Percentiles rank a stretch among this genome's conserved stretches.
Evolutionary conservation across 495 filamentous ascomycete genomes (phyloP).

Genomic region (Astrothelium subdiscretum): DNA sequence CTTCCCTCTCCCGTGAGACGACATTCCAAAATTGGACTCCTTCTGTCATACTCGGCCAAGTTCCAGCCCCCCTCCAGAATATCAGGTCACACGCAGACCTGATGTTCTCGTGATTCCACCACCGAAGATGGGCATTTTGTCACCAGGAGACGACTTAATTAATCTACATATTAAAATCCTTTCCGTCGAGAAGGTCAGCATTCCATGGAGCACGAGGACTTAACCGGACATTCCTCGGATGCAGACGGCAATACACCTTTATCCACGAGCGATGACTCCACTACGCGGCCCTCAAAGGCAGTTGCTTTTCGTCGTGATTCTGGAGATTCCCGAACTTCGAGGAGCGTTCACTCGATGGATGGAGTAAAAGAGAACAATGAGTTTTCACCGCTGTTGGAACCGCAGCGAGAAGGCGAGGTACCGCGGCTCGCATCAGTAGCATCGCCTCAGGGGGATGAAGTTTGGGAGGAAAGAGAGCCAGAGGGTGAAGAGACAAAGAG

Average conservation of each 20-base stretch:
- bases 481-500: conserved; percentile 52
- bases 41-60: neutral
- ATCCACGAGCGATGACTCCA: neutral
- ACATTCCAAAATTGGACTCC: neutral
- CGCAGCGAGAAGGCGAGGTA: conserved; percentile 28
- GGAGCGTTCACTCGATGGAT: neutral
- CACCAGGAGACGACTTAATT: neutral
- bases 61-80: neutral
- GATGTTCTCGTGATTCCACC: neutral
- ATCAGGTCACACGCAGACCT: neutral
- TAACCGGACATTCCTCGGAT: neutral
- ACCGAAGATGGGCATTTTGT: neutral
- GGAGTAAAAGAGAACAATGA: conserved; percentile 31
- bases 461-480: conserved; percentile 30
- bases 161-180: too few species aligned
- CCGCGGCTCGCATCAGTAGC: conserved; percentile 11
- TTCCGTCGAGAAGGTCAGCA: neutral
- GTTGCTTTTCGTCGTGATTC: conserved; percentile 15
- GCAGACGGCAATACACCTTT: neutral
- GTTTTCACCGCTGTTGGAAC: conserved; percentile 47
- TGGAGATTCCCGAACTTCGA: neutral
- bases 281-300: conserved; percentile 10
- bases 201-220: neutral
- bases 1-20: neutral
- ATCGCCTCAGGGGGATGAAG: conserved; percentile 22